phyloP scores from a whole-genome alignment of 1,284 basidiomycete species.

The Marasmius sp. region DNA sequence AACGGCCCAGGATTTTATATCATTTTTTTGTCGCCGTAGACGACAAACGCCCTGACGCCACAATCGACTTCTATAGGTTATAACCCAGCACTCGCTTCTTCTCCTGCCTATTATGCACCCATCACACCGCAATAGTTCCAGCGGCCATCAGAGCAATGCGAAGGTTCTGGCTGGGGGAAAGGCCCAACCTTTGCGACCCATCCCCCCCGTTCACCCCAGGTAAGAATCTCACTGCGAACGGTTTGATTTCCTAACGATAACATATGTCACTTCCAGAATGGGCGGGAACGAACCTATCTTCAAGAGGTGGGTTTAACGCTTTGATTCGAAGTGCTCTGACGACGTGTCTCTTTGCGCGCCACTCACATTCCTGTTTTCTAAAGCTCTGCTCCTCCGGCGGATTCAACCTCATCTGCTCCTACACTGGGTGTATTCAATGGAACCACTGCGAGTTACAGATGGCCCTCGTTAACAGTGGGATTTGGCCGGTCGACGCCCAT shows the following conservation, averaged over 20 bases:
- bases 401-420: background rate
- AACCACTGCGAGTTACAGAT: background rate
- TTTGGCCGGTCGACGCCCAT: too few species aligned
- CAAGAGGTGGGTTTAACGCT: background rate
- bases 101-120: background rate
- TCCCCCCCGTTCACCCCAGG: background rate
- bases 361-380: background rate
- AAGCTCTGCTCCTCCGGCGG: background rate
- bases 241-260: background rate
- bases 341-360: background rate
- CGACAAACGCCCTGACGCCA: conserved; percentile 12
- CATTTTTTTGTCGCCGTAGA: conserved; percentile 4
- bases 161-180: background rate
- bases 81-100: conserved; percentile 42
- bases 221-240: background rate
- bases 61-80: conserved; percentile 16
- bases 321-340: background rate
- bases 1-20: background rate
- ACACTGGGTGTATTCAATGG: background rate
- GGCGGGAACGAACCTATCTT: background rate
- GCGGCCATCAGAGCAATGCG: background rate
- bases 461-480: background rate
- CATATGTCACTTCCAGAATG: background rate
- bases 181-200: background rate
- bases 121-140: background rate